A percentile compares a stretch with the other conserved stretches of the same genome.
Evolutionary conservation across 2,329 filamentous ascomycete species (phyloP).

Genomic region (Diaporthe longicolla): DNA sequence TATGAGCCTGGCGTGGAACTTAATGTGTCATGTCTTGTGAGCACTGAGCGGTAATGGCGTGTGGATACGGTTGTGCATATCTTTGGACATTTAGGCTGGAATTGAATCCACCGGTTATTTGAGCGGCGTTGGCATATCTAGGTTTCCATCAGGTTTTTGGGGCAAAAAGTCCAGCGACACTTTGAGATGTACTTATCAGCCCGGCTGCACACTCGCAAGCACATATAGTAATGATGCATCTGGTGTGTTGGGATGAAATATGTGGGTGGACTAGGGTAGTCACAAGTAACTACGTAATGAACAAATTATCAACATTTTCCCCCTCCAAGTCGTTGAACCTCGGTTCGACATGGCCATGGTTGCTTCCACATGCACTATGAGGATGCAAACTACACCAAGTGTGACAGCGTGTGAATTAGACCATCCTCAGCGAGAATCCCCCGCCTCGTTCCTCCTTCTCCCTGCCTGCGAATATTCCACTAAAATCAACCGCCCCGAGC

Average conservation of each 20-base stretch:
- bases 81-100: constrained; percentile 22
- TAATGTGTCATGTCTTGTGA: constrained; percentile 30
- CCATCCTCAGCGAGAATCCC: constrained; percentile 76
- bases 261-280: constrained; percentile 28
- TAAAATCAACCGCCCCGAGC: constrained; percentile 74
- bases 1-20: constrained; percentile 1
- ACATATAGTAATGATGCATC: constrained; percentile 37
- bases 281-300: constrained; percentile 33
- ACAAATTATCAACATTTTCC: constrained; percentile 23
- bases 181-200: constrained; percentile 24
- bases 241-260: constrained; percentile 23
- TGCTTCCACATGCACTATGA: neutral
- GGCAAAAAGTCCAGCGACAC: constrained; percentile 12
- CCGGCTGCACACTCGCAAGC: constrained; percentile 21
- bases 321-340: neutral
- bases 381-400: neutral
- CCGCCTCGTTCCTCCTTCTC: constrained; percentile 76
- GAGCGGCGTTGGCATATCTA: constrained; percentile 38
- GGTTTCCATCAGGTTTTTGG: constrained; percentile 19
- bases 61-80: constrained; percentile 39
- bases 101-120: constrained; percentile 26
- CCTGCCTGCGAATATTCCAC: constrained; percentile 77
- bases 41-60: constrained; percentile 37
- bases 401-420: constrained; percentile 49
- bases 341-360: neutral